Conservation (phyloP, 2,329 filamentous ascomycete species). For the Ascochyta viciae-villosae region DNA sequence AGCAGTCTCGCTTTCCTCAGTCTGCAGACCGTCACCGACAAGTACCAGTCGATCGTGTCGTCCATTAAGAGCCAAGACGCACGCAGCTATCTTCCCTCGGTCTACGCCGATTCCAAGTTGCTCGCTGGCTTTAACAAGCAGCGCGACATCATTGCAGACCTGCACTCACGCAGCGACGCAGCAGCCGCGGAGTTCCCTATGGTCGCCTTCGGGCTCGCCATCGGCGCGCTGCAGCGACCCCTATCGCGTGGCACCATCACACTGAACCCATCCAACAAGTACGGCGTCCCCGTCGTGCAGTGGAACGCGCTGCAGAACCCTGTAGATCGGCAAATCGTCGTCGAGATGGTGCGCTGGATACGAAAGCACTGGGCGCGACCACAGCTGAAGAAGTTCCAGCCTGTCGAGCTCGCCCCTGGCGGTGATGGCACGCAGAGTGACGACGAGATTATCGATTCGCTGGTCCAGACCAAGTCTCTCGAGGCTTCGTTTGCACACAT, state of each 20-base stretch:
- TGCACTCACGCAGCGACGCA: conserved; percentile 31
- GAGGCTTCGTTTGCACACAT: conserved; percentile 36
- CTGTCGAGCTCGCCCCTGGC: conserved; percentile 43
- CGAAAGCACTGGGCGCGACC: conserved; percentile 42
- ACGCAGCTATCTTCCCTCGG: conserved; percentile 23
- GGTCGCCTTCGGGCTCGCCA: conserved; percentile 32
- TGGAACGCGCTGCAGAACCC: conserved; percentile 47
- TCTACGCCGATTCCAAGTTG: conserved; percentile 27
- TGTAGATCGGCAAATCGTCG: conserved; percentile 45
- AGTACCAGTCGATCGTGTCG: conserved; percentile 23
- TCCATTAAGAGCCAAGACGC: conserved; percentile 30
- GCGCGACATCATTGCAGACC: conserved; percentile 33
- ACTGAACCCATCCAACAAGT: conserved; percentile 45
- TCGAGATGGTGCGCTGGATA: conserved; percentile 46
- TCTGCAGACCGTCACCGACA: conserved; percentile 26
- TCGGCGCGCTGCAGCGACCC: conserved; percentile 30
- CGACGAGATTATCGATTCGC: conserved; percentile 32
- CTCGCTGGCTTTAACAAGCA: conserved; percentile 32
- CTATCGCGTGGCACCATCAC: conserved; percentile 48
- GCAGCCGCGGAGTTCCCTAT: conserved; percentile 44
- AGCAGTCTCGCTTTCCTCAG: conserved; percentile 33
- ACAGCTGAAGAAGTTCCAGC: conserved; percentile 39
- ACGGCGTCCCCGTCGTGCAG: conserved; percentile 40
- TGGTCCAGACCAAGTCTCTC: conserved; percentile 22
- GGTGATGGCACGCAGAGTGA: conserved; percentile 24